Conservation (phyloP, 306 rosid genomes). For the Lathyrus aphaca region DNA sequence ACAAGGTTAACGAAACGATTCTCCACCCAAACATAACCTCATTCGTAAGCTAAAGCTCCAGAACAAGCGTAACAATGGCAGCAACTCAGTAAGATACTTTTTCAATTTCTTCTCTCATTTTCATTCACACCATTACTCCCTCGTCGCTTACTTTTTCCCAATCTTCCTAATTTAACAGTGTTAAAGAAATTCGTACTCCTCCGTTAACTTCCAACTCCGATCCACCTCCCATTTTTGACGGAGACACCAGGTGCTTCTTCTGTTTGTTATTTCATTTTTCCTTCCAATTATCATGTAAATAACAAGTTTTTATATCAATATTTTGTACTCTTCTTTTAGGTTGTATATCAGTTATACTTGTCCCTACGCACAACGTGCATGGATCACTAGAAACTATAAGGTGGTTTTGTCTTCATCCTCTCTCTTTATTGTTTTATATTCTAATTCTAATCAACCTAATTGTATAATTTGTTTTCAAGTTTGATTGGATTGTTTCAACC, state of each 20-base stretch:
- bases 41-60: background rate
- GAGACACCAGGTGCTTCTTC: conserved; percentile 60
- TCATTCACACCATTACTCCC: background rate
- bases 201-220: conserved; percentile 54
- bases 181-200: conserved; percentile 41
- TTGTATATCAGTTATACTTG: conserved; percentile 54
- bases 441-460: background rate
- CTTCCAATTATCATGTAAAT: background rate
- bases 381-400: conserved; percentile 83
- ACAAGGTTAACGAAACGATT: background rate
- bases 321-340: conserved; percentile 36
- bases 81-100: conserved; percentile 17
- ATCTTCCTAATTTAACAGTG: conserved; percentile 2
- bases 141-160: background rate
- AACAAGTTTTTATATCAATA: background rate
- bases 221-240: conserved; percentile 72
- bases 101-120: background rate
- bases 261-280: background rate
- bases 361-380: conserved; percentile 75
- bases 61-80: conserved; percentile 24
- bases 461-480: background rate
- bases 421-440: background rate
- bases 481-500: background rate
- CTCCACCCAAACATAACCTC: background rate
- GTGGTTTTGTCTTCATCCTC: conserved; percentile 36